Base-by-base conservation (phyloP, 176 grass and related monocot species). In the Zizania latifolia region DNA sequence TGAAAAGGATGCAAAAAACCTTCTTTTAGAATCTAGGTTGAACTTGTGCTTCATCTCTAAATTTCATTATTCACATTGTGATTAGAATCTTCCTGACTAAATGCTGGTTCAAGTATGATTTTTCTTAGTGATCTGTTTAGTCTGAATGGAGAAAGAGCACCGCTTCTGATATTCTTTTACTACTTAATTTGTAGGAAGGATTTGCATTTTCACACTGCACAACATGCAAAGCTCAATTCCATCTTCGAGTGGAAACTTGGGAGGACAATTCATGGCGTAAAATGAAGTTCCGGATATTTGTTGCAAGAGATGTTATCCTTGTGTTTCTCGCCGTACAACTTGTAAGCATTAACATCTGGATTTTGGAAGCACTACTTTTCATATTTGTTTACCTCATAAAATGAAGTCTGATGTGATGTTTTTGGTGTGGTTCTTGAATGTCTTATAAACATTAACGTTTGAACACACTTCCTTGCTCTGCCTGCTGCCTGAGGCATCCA, bases 191-290 rank as follows among this genome's bases (percentile, higher is more conserved):
- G 9, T 86, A 94, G 91, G 91, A 99, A 89, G 91, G 95, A 34
- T 92, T 94, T 86, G 91, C 91, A 36, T 99, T 99, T 71, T 94
- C 95, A 63, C 91, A 99, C 75, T 99, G 95, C 73, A 94, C 95
- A 61, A 99, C 95, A 65, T 99, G 95, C 84, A 99, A 92, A 75
- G 95, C 91, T 53, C 95, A 86, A 38, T 99, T 99, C 84, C 95
- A 99, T 81, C 84, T 99, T 59, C 82, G 89, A 59, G 86, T 94
- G 31, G 89, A 94, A 74, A 81, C 88, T 75, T 86, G 86, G 77
- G 91, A 99, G 78, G 92, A 99, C 60, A 92, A 99, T 34, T 88
- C 95, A 30, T 99, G 95, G 91, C 91, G 91, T 76, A 93, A 99
- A 91, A 99, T 92, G 78, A 99, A 99, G 69, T 94, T 99, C 62